Percentiles rank a stretch among this genome's conserved stretches.
phyloP scores from a whole-genome alignment of 108 stramenopile species.

The Mediolabrus comicus region DNA sequence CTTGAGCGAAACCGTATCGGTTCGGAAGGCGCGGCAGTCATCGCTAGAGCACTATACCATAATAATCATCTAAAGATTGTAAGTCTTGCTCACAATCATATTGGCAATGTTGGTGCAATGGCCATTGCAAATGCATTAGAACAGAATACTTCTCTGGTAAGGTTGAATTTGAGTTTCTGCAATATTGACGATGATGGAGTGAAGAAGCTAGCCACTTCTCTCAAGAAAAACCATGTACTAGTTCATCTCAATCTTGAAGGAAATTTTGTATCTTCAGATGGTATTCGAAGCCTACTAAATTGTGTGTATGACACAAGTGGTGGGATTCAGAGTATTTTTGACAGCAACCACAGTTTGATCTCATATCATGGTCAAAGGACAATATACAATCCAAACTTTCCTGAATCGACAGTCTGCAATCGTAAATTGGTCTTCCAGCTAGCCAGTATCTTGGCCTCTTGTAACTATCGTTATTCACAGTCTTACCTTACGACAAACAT shows the following conservation, averaged over 20 bases:
- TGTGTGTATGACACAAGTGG: conserved; percentile 31
- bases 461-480: conserved; percentile 15
- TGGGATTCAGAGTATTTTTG: conserved; percentile 20
- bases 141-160: conserved; percentile 13
- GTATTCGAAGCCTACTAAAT: conserved; percentile 10
- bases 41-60: conserved; percentile 22
- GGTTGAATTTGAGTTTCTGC: conserved; percentile 31
- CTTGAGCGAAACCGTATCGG: conserved; percentile 31
- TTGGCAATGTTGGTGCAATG: conserved; percentile 28
- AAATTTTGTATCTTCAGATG: conserved; percentile 23
- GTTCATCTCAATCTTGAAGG: conserved; percentile 34
- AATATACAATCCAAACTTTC: conserved; percentile 32
- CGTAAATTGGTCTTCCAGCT: conserved; percentile 8
- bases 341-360: conserved; percentile 32
- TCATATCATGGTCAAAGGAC: conserved; percentile 15
- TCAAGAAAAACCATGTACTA: conserved; percentile 24
- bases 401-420: conserved; percentile 21
- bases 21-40: conserved; percentile 23
- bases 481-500: neutral
- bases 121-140: conserved; percentile 32
- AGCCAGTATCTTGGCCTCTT: conserved; percentile 17
- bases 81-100: conserved; percentile 31
- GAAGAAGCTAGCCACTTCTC: conserved; percentile 11
- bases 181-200: conserved; percentile 34
- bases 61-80: conserved; percentile 19